Base-by-base conservation (phyloP, 2,329 filamentous ascomycete species). In the Fusarium pseudonygamai region DNA sequence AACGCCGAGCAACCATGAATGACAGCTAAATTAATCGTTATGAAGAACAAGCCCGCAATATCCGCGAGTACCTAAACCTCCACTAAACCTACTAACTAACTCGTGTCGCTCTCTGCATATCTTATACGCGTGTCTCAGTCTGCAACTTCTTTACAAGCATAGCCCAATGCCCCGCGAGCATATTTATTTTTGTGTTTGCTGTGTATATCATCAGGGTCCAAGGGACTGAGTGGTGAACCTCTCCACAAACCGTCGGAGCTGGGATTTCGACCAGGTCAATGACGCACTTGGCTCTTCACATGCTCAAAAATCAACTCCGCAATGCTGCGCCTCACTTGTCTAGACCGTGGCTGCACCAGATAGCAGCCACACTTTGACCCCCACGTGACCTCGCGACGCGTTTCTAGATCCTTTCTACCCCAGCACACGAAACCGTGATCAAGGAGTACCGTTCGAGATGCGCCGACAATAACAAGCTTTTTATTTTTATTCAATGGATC, bases 371-470 rank as follows among this genome's bases (percentile, higher is more conserved):
- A 71, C 13, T 28, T 42, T 50, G 34, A 4, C 11, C 12, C 2
- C 10, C 79, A 80, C 78, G 79, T 80, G 79, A 80, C 59, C 37
- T 69, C 78, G 78, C 75, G 78, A 73, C 78, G 76, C 74, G 78
- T 78, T 55, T 18, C 22, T n/a, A 32, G 24, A 60, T 30, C 26
- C 24, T 60, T 69, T 37, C 26, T 63, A 56, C 28, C 32, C 37
- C 34, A 43, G 60, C 56, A 60, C 61, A 67, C 56, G 45, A 64
- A 46, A n/a, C 36, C 64, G 61, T 66, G 71, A 62, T 56, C 14
- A 32, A 45, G 43, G 50, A 39, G 52, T 22, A 39, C 22, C 40
- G 32, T 46, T 60, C 49, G 43, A 56, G 36, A 53, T 53, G 55
- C 49, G 46, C 42, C 50, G 57, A 53, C 50, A 60, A 57, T 56